These are phyloP conservation scores for Leccinum truebloodii DNA, from an alignment of 768 basidiomycete genomes.

Conservation along the genomic window DNA sequence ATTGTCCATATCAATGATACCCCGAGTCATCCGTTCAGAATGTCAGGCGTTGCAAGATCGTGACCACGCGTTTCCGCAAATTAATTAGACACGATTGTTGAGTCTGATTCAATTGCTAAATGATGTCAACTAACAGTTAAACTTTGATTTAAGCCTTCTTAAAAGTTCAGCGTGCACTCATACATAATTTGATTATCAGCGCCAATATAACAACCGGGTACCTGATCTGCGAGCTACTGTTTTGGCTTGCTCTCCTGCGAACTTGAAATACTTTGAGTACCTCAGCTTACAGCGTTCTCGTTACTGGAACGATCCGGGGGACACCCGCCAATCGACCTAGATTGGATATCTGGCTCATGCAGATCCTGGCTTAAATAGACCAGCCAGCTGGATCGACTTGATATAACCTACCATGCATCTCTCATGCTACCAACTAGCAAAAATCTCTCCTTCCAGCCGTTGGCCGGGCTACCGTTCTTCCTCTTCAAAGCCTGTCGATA, in stretches of 20 bases:
- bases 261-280: neutral
- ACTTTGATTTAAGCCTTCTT: neutral
- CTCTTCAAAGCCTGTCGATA: slow-evolving; percentile 37
- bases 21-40: neutral
- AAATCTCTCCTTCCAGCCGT: neutral
- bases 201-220: neutral
- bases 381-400: neutral
- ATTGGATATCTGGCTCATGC: neutral
- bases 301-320: neutral
- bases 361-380: neutral
- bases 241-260: neutral
- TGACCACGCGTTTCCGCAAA: neutral
- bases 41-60: neutral
- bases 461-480: slow-evolving; percentile 18
- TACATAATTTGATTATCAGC: neutral
- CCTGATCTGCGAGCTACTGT: neutral
- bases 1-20: neutral
- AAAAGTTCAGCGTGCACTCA: neutral
- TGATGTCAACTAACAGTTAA: neutral
- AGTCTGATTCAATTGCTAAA: neutral
- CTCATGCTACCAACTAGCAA: slow-evolving; percentile 1
- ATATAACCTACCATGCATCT: slow-evolving; percentile 4
- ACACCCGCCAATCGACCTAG: neutral
- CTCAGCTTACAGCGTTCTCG: neutral
- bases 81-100: neutral